Base-by-base conservation (phyloP, 495 filamentous ascomycete species). In the Aspergillus diversus region DNA sequence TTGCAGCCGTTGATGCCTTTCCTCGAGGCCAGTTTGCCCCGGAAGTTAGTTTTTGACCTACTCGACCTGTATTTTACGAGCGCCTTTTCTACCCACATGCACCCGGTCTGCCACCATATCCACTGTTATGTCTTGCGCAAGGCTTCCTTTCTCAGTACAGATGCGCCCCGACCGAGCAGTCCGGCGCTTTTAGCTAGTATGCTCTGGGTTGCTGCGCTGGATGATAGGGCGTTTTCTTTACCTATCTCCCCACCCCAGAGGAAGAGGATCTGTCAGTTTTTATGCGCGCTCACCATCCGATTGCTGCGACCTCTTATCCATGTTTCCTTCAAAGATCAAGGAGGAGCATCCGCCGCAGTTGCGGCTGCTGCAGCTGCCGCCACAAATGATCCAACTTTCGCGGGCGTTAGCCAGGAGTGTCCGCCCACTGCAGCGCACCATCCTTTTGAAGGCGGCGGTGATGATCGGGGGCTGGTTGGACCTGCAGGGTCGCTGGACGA, bases 131-230 rank as follows among this genome's bases (percentile, higher is more conserved):
- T 97, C 64, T 90, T 97, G 75, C 86, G 93, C 60, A 96, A 96
- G 70, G 86, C 87, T 49, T 95, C 93, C 6, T 94, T 97, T 74
- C 81, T 97, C 42, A 89, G 92, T 71, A 84, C 82, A 31, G 90
- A 87, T 57, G 89, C 85, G 63, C 92, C 92, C 43, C 84, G 93
- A 55, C 81, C 85, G 63, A 96, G 92, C 74, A 93, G 91, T 68
- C 93, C 93, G 37, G 92, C 93, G 0, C 81, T 97, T 42, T 80
- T 97, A 43, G 90, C 93, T 9, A 95, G 92, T 74, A 97, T 97
- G 90, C 87, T 97, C 16, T 97, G 92, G 92, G 91, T 97, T 31
- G 92, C 91, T 16, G 92, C 92, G 13, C 90, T 96, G 70, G 96
- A 95, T 50, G 93, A 93, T 74, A 90, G 96, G 71, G 91, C 93